Base-by-base conservation (phyloP, 2,329 filamentous ascomycete genomes). In the Colletotrichum higginsianum region DNA sequence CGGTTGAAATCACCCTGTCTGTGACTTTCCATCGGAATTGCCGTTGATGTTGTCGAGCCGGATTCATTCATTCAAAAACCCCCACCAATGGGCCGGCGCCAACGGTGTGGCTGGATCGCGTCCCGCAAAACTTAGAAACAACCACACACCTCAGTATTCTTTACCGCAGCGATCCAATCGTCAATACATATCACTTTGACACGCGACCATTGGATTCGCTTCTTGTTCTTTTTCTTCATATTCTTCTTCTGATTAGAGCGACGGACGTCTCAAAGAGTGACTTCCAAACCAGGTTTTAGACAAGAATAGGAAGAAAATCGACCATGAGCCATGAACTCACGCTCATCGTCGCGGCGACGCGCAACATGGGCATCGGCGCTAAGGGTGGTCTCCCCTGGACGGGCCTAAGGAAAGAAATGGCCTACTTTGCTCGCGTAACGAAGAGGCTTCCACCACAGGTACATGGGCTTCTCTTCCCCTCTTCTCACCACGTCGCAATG, bases 301-400 rank as follows among this genome's bases (percentile, higher is more conserved):
- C 15, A 15, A 12, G 16, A 15, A 12, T 8, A 16, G 12, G 38
- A 52, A 9, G 18, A 40, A 4, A 26, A 2, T 3, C 56, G 2
- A 42, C 47, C 57, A 71, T 74, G 61, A 66, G 57, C 62, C 52
- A 75, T 73, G 91, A 94, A 75, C 85, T 98, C 65, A 98, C 94
- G n/a, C 89, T 98, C 77, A 93, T 98, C 81, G 94, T 98, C 77
- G 96, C 94, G n/a, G 92, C 95, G 21, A 97, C 95, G n/a, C 91
- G 92, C 63, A 90, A 86, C 77, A 94, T 98, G 86, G 96, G 96
- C 80, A 98, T 99, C 77, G 96, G 96, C 71, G 87, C 89, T 57
- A 86, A 88, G 71, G 94, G 94, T 72, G 88, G 86, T 4, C 90
- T 99, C 66, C 96, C 96, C 4, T 99, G 96, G 96, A 94, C 92